Evolutionary conservation across 192 early-diverging fungal genomes (phyloP).

Genomic region (Podila horticola): DNA sequence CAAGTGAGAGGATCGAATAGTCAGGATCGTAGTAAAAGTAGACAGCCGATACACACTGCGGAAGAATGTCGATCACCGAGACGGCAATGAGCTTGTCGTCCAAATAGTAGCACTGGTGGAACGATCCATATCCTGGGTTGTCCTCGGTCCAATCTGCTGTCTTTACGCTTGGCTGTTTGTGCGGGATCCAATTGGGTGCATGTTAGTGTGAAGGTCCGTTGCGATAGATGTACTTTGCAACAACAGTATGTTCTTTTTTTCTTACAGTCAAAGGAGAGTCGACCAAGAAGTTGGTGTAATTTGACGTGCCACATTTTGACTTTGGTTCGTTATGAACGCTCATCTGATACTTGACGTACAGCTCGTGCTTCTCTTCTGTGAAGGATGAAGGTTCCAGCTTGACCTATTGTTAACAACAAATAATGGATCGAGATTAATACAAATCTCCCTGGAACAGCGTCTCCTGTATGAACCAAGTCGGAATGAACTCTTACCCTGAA

Average conservation of each 20-base stretch:
- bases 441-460: neutral
- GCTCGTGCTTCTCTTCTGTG: constrained; percentile 75
- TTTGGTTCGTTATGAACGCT: constrained; percentile 80
- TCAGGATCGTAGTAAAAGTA: constrained; percentile 96
- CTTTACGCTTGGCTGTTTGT: constrained; percentile 9
- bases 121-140: constrained; percentile 74
- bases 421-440: neutral
- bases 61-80: constrained; percentile 93
- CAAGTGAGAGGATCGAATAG: constrained; percentile 78
- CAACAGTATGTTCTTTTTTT: neutral
- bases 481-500: constrained; percentile 13
- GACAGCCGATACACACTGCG: constrained; percentile 88
- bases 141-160: constrained; percentile 22
- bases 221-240: neutral
- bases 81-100: constrained; percentile 86
- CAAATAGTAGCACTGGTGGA: constrained; percentile 93
- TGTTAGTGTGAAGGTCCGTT: neutral
- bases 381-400: constrained; percentile 72
- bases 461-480: neutral
- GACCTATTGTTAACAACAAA: constrained; percentile 46
- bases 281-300: constrained; percentile 74
- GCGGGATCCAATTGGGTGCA: neutral
- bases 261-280: constrained; percentile 72
- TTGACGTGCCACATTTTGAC: constrained; percentile 61
- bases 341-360: constrained; percentile 87